Conservation (phyloP, 73 alveolate genomes). For the Vitrella brassicaformis region DNA sequence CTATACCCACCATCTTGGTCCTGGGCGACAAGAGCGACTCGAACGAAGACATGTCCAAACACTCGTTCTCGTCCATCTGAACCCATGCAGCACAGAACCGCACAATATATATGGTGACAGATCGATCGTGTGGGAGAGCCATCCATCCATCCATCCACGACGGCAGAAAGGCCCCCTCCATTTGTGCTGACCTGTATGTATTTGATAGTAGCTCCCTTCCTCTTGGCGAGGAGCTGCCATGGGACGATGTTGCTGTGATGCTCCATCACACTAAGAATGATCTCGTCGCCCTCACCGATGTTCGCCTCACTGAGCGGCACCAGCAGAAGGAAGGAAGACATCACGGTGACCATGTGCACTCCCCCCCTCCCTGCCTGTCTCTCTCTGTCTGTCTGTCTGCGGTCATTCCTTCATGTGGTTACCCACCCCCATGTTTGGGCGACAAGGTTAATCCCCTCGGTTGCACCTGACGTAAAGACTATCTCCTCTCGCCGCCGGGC, state of each 20-base stretch:
- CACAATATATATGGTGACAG: too few relatives aligned
- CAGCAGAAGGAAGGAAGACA: too few relatives aligned
- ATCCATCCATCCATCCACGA: too few relatives aligned
- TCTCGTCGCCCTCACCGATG: slow-evolving; percentile 30
- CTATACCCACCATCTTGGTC: slow-evolving; percentile 21
- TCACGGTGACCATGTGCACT: too few relatives aligned
- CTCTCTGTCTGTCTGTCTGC: background rate
- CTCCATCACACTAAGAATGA: slow-evolving; percentile 35
- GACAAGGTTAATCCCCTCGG: slow-evolving; percentile 41
- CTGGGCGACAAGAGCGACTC: slow-evolving; percentile 10
- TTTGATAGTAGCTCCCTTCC: background rate
- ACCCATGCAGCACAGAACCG: too few relatives aligned
- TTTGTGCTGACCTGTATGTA: background rate
- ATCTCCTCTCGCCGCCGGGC: slow-evolving; percentile 16
- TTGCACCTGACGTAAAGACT: slow-evolving; percentile 29
- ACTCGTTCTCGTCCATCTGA: background rate
- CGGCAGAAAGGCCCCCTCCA: too few relatives aligned
- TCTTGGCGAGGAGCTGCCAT: slow-evolving; percentile 21
- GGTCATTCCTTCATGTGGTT: background rate
- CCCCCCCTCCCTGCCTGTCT: background rate
- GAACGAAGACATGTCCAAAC: slow-evolving; percentile 19
- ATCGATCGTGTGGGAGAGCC: too few relatives aligned
- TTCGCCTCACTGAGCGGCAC: slow-evolving; percentile 3
- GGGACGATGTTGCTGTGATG: slow-evolving; percentile 40
- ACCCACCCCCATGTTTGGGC: slow-evolving; percentile 28